Base-by-base conservation (phyloP, 257 asterid genomes). In the Nicotiana sylvestris region DNA sequence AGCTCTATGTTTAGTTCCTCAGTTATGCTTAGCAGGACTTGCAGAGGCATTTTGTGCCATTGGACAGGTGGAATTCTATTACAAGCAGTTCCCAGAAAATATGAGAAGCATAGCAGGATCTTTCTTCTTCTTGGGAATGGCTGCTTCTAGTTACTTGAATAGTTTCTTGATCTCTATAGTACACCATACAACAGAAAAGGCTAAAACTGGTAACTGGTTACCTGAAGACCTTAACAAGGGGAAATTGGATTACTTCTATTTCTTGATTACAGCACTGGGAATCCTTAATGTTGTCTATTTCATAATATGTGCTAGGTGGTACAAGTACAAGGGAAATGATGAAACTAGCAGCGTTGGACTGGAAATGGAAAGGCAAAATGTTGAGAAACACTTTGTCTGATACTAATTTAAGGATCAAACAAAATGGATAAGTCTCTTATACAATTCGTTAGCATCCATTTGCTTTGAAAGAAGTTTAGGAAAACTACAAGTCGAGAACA, bases 101-200 rank as follows among this genome's bases (percentile, higher is more conserved):
- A 93, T 94, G 97, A 91, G 93, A 88, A 94, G 98, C 81, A 53
- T 94, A 5, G 97, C 92, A 0, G 95, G 95, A 62, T 89, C 97
- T 0, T 87, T 92, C 66, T 82, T 69, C 86, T 92, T 92, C 49
- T 87, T 92, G 76, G 95, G 91, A 13, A 82, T 88, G 89, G 97
- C 97, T 0, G 89, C 82, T 0, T 87, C 97, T 0, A 92, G 85
- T 61, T 94, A 93, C 39, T 49, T 93, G 21, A 89, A 86, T 5
- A 86, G 95, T 27, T 85, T 88, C 67, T 39, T 92, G 87, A 76
- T 92, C 15, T 86, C 90, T 8, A 18, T 81, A 27, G 90, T 92
- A 32, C 97, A 92, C 25, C 35, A 61, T 62, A 61, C 82, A 66
- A 93, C 97, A 0, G 88, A 74, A 86, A 82, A 85, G 0, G 77